Evolutionary conservation across 2,329 filamentous ascomycete genomes (phyloP).

Genomic region (Penicillium expansum): DNA sequence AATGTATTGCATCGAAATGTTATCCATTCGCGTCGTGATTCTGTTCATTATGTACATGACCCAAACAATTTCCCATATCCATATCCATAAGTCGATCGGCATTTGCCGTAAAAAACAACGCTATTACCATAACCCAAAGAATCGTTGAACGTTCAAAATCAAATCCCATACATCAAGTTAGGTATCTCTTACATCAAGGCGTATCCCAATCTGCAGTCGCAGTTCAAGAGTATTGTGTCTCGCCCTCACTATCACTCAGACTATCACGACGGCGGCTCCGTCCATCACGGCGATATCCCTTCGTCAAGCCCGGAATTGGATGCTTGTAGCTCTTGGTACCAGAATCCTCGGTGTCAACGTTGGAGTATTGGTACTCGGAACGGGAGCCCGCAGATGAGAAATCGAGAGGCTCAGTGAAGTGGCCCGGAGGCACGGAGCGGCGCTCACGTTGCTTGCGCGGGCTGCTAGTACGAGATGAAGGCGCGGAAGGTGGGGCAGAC

Average conservation of each 20-base stretch:
- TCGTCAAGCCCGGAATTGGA: slow-evolving; percentile 55
- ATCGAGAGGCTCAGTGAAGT: slow-evolving; percentile 46
- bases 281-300: slow-evolving; percentile 41
- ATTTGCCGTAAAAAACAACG: background rate
- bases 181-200: background rate
- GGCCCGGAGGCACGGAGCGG: slow-evolving; percentile 34
- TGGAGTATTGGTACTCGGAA: slow-evolving; percentile 43
- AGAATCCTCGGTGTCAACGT: slow-evolving; percentile 42
- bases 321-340: slow-evolving; percentile 58
- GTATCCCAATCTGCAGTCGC: background rate
- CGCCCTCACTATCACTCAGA: slow-evolving; percentile 53
- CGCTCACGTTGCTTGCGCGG: slow-evolving; percentile 36
- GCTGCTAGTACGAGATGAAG: slow-evolving; percentile 36
- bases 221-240: slow-evolving; percentile 30
- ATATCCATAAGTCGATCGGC: slow-evolving; percentile 5
- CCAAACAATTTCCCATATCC: slow-evolving; percentile 7
- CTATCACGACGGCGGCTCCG: slow-evolving; percentile 50
- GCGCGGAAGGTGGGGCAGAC: slow-evolving; percentile 21
- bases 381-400: slow-evolving; percentile 40
- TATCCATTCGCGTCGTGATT: slow-evolving; percentile 2
- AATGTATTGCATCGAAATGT: background rate
- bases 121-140: slow-evolving; percentile 4
- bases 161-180: background rate
- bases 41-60: slow-evolving; percentile 12
- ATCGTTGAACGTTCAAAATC: slow-evolving; percentile 1